These are phyloP conservation scores for Mortierella sp. DNA, from an alignment of 371 early-diverging fungal species.

Conservation along the genomic window DNA sequence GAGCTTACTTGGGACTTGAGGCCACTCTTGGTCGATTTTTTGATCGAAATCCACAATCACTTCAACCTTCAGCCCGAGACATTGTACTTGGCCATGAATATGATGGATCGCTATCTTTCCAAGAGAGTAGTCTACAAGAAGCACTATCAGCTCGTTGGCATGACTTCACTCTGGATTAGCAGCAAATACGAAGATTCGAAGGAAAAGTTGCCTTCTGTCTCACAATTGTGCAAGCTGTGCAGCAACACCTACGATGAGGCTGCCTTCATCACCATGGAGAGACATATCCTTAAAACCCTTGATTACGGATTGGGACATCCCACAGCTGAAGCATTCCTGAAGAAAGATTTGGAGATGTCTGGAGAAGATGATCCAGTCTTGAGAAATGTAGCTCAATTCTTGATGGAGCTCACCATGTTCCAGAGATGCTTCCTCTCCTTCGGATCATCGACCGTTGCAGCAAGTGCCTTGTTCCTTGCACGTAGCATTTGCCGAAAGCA, in stretches of 20 bases:
- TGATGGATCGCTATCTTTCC: conserved; percentile 76
- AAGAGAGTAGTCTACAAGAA: conserved; percentile 56
- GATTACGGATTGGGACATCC: conserved; percentile 55
- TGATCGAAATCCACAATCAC: conserved; percentile 77
- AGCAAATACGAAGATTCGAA: conserved; percentile 55
- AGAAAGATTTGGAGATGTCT: conserved; percentile 53
- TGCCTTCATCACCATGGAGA: conserved; percentile 54
- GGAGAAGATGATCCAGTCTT: conserved; percentile 36
- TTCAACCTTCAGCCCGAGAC: conserved; percentile 79
- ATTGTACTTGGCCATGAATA: conserved; percentile 74
- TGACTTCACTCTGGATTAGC: conserved; percentile 55
- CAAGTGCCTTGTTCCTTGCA: conserved; percentile 49
- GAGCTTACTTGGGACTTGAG: conserved; percentile 78
- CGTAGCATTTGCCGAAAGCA: conserved; percentile 49
- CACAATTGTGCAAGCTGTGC: conserved; percentile 52
- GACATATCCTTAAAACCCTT: conserved; percentile 55
- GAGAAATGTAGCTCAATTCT: conserved; percentile 48
- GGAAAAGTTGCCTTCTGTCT: conserved; percentile 49
- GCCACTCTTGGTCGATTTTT: conserved; percentile 73
- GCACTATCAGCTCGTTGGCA: conserved; percentile 55
- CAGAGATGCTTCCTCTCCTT: conserved; percentile 53
- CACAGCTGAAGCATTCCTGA: conserved; percentile 54
- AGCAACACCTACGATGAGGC: conserved; percentile 54
- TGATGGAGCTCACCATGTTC: conserved; percentile 56
- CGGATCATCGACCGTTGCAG: conserved; percentile 52